Evolutionary conservation across 2,329 filamentous ascomycete genomes (phyloP).

Genomic region (Hypoxylon sp.): DNA sequence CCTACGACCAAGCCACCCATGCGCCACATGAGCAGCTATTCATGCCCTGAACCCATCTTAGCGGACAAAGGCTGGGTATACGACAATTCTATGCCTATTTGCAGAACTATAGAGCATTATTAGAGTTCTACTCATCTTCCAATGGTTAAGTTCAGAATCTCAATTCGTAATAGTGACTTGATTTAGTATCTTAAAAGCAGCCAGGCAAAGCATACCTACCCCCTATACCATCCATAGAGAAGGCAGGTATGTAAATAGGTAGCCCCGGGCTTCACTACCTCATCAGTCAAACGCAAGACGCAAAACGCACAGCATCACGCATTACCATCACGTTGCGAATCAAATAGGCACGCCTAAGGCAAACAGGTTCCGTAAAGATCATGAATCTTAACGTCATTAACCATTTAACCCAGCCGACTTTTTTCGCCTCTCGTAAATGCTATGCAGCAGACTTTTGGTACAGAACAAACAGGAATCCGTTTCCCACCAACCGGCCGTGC

Average conservation of each 20-base stretch:
- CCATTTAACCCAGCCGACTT: slow-evolving; percentile 34
- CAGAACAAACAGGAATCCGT: slow-evolving; percentile 46
- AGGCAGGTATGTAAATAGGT: not conserved
- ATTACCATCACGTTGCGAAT: not conserved
- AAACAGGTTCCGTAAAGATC: slow-evolving; percentile 6
- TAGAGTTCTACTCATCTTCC: not conserved
- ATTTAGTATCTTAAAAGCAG: not conserved
- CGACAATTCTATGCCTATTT: too few relatives aligned
- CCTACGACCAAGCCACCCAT: too few relatives aligned
- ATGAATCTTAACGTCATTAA: slow-evolving; percentile 35
- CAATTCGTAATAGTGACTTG: not conserved
- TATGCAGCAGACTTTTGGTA: slow-evolving; percentile 46
- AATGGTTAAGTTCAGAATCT: not conserved
- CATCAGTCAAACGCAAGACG: not conserved
- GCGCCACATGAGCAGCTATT: too few relatives aligned
- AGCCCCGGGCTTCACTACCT: not conserved
- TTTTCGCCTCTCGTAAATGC: slow-evolving; percentile 45
- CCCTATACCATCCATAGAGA: not conserved
- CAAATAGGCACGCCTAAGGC: not conserved
- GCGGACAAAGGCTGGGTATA: too few relatives aligned
- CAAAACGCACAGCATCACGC: not conserved
- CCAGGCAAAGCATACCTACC: not conserved
- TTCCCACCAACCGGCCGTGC: slow-evolving; percentile 26
- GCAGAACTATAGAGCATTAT: too few relatives aligned
- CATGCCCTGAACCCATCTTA: too few relatives aligned